Evolutionary conservation across 179 eudicot genomes (phyloP).

Genomic region (Spinacia oleracea): DNA sequence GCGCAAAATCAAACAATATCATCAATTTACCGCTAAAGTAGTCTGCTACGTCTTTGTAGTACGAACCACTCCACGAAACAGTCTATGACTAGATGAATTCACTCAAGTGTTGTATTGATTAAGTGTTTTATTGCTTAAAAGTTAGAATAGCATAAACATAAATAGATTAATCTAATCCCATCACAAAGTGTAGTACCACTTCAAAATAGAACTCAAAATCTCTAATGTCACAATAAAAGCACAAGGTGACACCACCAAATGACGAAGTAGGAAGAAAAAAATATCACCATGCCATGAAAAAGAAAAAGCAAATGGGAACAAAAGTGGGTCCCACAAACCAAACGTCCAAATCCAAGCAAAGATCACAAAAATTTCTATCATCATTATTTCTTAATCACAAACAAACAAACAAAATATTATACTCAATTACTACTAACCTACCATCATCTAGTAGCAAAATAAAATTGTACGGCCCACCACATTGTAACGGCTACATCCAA

Average conservation of each 20-base stretch:
- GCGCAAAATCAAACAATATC: too few relatives aligned
- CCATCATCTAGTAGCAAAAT: neutral
- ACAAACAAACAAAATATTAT: neutral
- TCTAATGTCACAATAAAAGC: too few relatives aligned
- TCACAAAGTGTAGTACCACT: neutral
- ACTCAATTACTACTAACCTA: slow-evolving; percentile 11
- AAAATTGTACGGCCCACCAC: slow-evolving; percentile 3
- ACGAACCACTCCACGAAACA: too few relatives aligned
- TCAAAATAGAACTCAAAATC: neutral
- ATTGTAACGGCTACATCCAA: slow-evolving; percentile 29
- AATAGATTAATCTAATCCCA: too few relatives aligned
- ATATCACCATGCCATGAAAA: neutral
- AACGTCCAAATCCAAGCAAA: slow-evolving; percentile 21
- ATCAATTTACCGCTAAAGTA: too few relatives aligned
- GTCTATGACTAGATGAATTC: too few relatives aligned
- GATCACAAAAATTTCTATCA: slow-evolving; percentile 1
- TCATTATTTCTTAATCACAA: slow-evolving; percentile 11
- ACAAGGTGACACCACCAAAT: neutral
- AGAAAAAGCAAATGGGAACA: neutral
- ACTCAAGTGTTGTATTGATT: too few relatives aligned
- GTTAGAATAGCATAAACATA: too few relatives aligned
- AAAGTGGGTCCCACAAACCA: neutral
- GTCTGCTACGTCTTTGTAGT: too few relatives aligned
- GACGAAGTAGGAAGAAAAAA: neutral
- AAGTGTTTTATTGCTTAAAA: too few relatives aligned